Evolutionary conservation across 2,329 filamentous ascomycete genomes (phyloP), one percentile per base, ranked within the genome.

Genomic region (Apiospora marii): DNA sequence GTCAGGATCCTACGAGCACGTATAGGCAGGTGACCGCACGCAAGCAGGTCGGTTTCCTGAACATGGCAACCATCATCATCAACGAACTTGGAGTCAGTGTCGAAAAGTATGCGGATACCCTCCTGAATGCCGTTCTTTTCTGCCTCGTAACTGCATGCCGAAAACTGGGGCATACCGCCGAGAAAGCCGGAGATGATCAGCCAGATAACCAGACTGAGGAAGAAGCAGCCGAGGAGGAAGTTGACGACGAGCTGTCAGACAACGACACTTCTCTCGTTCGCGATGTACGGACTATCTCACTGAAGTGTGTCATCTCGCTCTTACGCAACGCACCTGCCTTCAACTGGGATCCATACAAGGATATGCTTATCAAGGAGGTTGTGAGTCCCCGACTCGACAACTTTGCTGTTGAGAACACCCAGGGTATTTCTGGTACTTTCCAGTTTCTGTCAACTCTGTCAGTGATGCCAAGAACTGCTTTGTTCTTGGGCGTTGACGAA

Each of bases 1-100:
- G 85, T 0, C 83, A 87, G 41, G 89, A 93, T 64, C 74, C 92
- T 16, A 83, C 95, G 37, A 88, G 90, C 22, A 83, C 89, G 14
- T 90, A 95, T 78, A 96, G 95, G 81, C 96, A 98, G 81, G 58
- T 64, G 19, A 64, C 22, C 41, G 58, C 58, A 19, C 58, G 58
- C 22, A 96, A 95, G 81, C 96, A 98, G 81, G 89, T 96, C 73
- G 96, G 97, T 85, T 91, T 98, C 80, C 85, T 98, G 70, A 97
- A 97, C 80, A 96, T 98, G 94, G 87, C 96, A 69, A 92, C 95
- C 73, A 91, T 96, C 14, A 90, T 98, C 80, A 91, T 98, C 73
- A 92, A 93, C 72, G 94, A 96, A 70, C 88, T 98, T 48, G 94
- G 95, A 70, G 90, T 89, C 6, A 92, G 92, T 71, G 90, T 97